These are phyloP conservation scores for Cryptococcus sp. DNA, from an alignment of 1,284 basidiomycete genomes.

Conservation along the genomic window DNA sequence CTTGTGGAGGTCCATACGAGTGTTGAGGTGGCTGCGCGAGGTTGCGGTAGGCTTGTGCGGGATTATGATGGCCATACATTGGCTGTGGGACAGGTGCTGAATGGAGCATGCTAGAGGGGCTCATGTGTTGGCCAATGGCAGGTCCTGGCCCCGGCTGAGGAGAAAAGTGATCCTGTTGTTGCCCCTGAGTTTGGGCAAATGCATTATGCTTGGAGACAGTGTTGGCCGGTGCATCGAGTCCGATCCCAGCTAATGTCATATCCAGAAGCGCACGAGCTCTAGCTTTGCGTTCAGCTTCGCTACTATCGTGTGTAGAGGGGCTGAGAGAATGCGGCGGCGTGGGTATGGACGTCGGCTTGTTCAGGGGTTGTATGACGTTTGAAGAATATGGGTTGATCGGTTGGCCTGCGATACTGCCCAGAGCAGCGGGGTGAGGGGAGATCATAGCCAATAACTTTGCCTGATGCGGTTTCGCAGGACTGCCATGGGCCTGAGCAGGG, in stretches of 20 bases:
- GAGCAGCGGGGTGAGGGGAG: slow-evolving; percentile 13
- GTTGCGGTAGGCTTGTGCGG: background rate
- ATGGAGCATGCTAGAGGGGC: slow-evolving; percentile 4
- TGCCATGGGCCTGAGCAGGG: background rate
- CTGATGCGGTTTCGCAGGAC: slow-evolving; percentile 27
- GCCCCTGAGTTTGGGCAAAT: background rate
- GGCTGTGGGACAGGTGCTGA: background rate
- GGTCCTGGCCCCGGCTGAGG: slow-evolving; percentile 6
- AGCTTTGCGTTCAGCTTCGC: slow-evolving; percentile 21
- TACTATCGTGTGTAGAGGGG: background rate
- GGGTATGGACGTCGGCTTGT: slow-evolving; percentile 25
- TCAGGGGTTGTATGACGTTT: background rate
- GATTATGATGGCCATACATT: background rate
- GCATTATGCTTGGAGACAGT: background rate
- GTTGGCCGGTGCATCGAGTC: slow-evolving; percentile 11
- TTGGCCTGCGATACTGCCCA: background rate
- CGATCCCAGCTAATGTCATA: slow-evolving; percentile 35
- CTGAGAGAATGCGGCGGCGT: slow-evolving; percentile 26
- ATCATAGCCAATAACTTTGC: slow-evolving; percentile 30
- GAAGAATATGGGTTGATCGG: background rate
- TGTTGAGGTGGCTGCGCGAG: background rate
- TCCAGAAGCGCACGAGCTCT: slow-evolving; percentile 37
- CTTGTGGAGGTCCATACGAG: no score
- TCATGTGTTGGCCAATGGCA: slow-evolving; percentile 32
- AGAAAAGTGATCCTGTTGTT: background rate